Conservation (phyloP, 1,284 basidiomycete genomes). For the Irpex sp. region DNA sequence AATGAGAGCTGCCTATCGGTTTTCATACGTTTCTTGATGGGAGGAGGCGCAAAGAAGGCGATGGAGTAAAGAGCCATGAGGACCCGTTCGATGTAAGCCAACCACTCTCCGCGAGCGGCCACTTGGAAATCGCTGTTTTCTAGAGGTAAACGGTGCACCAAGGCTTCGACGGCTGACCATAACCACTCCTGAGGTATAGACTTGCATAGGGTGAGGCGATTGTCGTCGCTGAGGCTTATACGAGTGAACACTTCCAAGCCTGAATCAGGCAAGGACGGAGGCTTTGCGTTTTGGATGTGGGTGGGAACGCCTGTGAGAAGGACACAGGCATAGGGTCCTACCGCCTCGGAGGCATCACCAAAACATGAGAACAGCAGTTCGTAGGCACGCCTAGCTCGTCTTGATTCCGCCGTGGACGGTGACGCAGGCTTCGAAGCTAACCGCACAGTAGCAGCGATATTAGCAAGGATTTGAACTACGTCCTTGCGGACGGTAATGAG, state of each 20-base stretch:
- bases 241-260: constrained; percentile 84
- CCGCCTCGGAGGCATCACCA: constrained; percentile 62
- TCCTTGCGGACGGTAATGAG: constrained; percentile 78
- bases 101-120: constrained; percentile 58
- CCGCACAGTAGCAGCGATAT: constrained; percentile 53
- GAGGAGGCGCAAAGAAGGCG: constrained; percentile 77
- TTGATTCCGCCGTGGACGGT: constrained; percentile 34
- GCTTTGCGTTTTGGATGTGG: constrained; percentile 38
- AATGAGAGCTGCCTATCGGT: constrained; percentile 55
- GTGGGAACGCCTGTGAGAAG: constrained; percentile 46
- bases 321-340: constrained; percentile 57
- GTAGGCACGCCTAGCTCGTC: constrained; percentile 56
- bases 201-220: constrained; percentile 70
- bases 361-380: constrained; percentile 76
- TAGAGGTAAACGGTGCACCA: constrained; percentile 83
- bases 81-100: constrained; percentile 78
- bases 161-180: constrained; percentile 60
- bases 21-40: constrained; percentile 70
- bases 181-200: constrained; percentile 57
- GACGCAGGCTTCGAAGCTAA: constrained; percentile 34
- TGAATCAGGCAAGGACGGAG: constrained; percentile 64
- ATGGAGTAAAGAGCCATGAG: constrained; percentile 84
- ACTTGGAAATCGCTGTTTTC: constrained; percentile 75
- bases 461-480: constrained; percentile 68
- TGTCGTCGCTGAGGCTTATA: constrained; percentile 74